phyloP scores from a whole-genome alignment of 163 green algal species.

The Scenedesmus sp. region DNA sequence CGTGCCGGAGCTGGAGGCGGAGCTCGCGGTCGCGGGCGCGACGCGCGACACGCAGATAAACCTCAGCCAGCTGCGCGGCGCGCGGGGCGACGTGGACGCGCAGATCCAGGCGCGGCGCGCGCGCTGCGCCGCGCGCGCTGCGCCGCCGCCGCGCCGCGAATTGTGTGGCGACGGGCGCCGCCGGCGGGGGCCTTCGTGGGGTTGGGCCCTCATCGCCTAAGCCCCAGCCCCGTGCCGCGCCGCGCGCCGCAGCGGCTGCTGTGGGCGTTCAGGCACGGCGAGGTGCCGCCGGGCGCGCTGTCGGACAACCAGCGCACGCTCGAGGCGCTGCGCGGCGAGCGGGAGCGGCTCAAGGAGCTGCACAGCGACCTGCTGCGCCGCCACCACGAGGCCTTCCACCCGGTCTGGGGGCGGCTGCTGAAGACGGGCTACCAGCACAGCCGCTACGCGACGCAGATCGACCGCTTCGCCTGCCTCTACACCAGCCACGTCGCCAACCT shows the following conservation, averaged over 20 bases:
- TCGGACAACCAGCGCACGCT: conserved; percentile 53
- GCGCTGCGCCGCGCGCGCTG: too few species aligned
- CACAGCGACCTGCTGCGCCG: conserved; percentile 69
- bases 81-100: conserved; percentile 8
- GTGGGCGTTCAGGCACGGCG: conserved; percentile 62
- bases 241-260: conserved; percentile 85
- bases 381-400: conserved; percentile 90
- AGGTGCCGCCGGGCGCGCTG: conserved; percentile 2
- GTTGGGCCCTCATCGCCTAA: too few species aligned
- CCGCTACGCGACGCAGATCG: conserved; percentile 90
- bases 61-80: conserved; percentile 53
- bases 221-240: too few species aligned
- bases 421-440: conserved; percentile 98
- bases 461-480: conserved; percentile 96
- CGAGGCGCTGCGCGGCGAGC: conserved; percentile 56
- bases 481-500: conserved; percentile 95
- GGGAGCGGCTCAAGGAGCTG: conserved; percentile 46
- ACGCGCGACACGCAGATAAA: conserved; percentile 49
- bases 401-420: conserved; percentile 94
- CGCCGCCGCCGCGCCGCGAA: too few species aligned
- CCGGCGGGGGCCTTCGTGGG: too few species aligned
- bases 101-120: too few species aligned
- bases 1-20: conserved; percentile 94
- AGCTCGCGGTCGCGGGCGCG: conserved; percentile 74
- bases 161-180: too few species aligned